A percentile compares a stretch with the other conserved stretches of the same genome.
phyloP scores from a whole-genome alignment of 805 yeast genomes.

The Jamesozyma gamospora region DNA sequence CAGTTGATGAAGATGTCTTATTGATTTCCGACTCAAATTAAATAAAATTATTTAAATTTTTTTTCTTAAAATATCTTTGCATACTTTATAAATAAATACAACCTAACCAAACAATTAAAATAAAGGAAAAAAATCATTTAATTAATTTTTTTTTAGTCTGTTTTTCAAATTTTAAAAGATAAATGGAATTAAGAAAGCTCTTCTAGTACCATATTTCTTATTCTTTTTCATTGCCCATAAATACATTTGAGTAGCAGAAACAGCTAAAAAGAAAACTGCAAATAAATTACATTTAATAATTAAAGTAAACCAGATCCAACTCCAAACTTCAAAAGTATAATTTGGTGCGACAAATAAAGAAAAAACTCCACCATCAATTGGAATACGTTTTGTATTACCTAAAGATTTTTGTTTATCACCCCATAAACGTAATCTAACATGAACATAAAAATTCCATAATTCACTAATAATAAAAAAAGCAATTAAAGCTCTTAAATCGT shows the following conservation, averaged over 20 bases:
- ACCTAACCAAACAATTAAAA: constrained; percentile 1
- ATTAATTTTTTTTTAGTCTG: not conserved
- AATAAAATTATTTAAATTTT: too few species aligned
- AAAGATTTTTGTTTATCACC: constrained; percentile 30
- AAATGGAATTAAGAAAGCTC: constrained; percentile 74
- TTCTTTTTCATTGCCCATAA: constrained; percentile 88
- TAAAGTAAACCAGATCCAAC: constrained; percentile 64
- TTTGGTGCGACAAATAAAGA: constrained; percentile 81
- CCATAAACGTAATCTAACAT: constrained; percentile 49
- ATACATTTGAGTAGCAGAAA: constrained; percentile 77
- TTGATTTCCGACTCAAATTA: constrained; percentile 12
- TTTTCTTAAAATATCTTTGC: too few species aligned
- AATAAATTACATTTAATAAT: constrained; percentile 66
- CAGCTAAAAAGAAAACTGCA: constrained; percentile 57
- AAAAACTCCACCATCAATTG: constrained; percentile 75
- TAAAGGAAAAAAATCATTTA: too few species aligned
- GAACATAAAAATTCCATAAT: constrained; percentile 62
- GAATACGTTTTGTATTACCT: constrained; percentile 30
- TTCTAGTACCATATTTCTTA: constrained; percentile 63
- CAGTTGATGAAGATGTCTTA: constrained; percentile 19
- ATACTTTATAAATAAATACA: not conserved
- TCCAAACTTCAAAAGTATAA: constrained; percentile 75
- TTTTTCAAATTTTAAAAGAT: constrained; percentile 34
- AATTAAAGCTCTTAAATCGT: constrained; percentile 26
- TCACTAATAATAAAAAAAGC: constrained; percentile 51